Base-by-base conservation (phyloP, 2,329 filamentous ascomycete species). In the Dothistroma pini region DNA sequence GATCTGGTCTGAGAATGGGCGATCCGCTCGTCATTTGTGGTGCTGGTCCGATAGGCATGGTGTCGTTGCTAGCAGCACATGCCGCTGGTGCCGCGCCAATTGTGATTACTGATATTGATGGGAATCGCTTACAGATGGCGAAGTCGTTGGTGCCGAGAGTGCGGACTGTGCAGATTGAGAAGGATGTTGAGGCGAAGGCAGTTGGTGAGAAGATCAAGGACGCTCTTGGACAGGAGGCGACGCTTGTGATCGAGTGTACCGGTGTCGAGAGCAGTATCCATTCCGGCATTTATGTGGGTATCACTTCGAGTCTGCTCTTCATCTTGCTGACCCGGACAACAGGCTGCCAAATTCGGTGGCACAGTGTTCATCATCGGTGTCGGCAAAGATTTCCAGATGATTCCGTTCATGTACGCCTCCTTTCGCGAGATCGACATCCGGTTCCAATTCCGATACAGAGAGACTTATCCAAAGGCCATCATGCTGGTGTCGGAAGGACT, bases 61-160 rank as follows among this genome's bases (percentile, higher is more conserved):
- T 78, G 3, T 72, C 73, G 19, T 71, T 80, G 62, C 70, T 78
- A 22, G 75, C 75, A 14, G 77, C 80, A 29, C 71, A 78, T 63
- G 76, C 79, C 1, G 76, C 79, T 1, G 79, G 80, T 3, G 77
- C 76, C 0, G 73, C 75, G 16, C 71, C 73, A 2, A 77, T 79
- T 56, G 75, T 80, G 22, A 77, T 79, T 50, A 78, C 76, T 14
- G 80, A 79, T 29, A 66, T 81, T 10, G 71, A 79, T 67, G 72
- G 77, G 60, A 72, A 70, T 44, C 74, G 78, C 0, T 64, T 80
- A 49, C 71, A 71, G 7, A 72, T 75, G 62, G 68, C 75, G n/a
- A 73, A 75, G 65, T 65, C 63, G 52, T 65, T 76, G 10, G 71
- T 75, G 11, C 72, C 74, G 71, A 64, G 73, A 60, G 60, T 78